phyloP scores from a whole-genome alignment of 2,329 filamentous ascomycete genomes.

The Fusarium phyllophilum region DNA sequence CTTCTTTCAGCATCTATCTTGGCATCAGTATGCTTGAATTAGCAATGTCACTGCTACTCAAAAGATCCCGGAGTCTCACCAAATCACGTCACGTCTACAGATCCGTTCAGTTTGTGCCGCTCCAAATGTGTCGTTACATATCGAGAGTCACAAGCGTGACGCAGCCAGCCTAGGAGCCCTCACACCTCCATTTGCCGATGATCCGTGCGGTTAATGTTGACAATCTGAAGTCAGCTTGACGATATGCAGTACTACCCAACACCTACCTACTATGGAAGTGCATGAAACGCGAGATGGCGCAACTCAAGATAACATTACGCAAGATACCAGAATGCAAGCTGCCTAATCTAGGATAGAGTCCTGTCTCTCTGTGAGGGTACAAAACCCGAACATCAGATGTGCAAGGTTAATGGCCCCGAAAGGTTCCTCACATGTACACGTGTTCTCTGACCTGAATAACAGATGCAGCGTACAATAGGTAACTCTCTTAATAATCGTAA shows the following conservation, averaged over 20 bases:
- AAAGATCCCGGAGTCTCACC: too few relatives aligned
- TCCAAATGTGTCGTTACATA: not conserved
- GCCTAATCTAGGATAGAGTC: not conserved
- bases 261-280: not conserved
- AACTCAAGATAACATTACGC: not conserved
- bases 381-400: not conserved
- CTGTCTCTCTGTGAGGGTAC: not conserved
- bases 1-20: not conserved
- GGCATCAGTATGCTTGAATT: too few relatives aligned
- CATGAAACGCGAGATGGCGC: not conserved
- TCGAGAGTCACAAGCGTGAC: not conserved
- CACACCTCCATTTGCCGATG: not conserved
- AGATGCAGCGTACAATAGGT: rapidly evolving
- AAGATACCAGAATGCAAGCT: not conserved
- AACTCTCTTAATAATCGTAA: rapidly evolving
- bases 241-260: not conserved
- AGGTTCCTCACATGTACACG: not conserved
- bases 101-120: not conserved
- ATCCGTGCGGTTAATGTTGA: not conserved
- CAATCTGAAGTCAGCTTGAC: not conserved
- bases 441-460: not conserved
- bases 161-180: not conserved
- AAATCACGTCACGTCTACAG: not conserved
- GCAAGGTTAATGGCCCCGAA: not conserved
- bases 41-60: not conserved